A percentile compares a stretch with the other conserved stretches of the same genome.
These are phyloP conservation scores for Puccinia triticina DNA, from an alignment of 1,284 basidiomycete genomes.

Conservation along the genomic window DNA sequence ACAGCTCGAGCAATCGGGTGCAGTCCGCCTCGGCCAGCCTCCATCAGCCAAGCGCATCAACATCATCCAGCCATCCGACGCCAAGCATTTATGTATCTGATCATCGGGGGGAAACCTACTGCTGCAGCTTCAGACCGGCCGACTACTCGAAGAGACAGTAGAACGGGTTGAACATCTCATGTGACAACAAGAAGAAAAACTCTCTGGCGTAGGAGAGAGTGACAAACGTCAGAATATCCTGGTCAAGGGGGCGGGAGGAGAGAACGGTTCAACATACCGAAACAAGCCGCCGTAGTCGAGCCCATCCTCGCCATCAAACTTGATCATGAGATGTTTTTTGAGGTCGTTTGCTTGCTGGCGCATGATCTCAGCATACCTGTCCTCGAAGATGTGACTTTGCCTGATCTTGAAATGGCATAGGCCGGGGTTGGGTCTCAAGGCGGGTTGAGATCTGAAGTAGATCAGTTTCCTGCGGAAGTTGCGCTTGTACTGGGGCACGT, in stretches of 20 bases:
- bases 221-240: not conserved
- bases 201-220: conserved; percentile 67
- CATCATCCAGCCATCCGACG: no score
- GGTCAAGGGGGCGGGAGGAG: not conserved
- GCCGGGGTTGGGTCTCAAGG: conserved; percentile 75
- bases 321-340: conserved; percentile 96
- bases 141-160: conserved; percentile 99
- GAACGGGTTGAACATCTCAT: conserved; percentile 89
- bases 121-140: no score
- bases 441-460: conserved; percentile 97
- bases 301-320: conserved; percentile 68
- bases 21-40: not conserved
- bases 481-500: conserved; percentile 98
- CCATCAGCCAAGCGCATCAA: not conserved
- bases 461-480: conserved; percentile 98
- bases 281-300: conserved; percentile 51
- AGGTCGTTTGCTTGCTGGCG: conserved; percentile 87
- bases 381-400: conserved; percentile 90
- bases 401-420: conserved; percentile 96
- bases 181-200: conserved; percentile 99
- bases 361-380: conserved; percentile 96
- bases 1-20: not conserved
- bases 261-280: conserved; percentile 30
- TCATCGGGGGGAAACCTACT: no score
- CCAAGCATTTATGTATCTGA: no score